Base-by-base conservation (phyloP, 2,329 filamentous ascomycete genomes). In the Sclerotinia spermophila region DNA sequence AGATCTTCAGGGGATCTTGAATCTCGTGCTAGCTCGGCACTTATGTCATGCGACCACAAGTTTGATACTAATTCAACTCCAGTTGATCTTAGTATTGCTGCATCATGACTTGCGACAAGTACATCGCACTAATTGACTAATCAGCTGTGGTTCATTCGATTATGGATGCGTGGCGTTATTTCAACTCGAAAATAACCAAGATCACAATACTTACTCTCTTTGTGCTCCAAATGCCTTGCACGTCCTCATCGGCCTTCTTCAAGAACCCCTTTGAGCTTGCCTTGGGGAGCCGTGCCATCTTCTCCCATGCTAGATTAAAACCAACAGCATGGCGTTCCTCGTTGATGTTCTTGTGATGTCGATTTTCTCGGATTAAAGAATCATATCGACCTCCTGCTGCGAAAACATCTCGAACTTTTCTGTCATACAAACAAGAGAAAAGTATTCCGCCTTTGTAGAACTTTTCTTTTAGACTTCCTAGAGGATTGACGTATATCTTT, bases 381-480 rank as follows among this genome's bases (percentile, higher is more conserved):
- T 99, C 96, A 79, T 99, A 99, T 64, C 96, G 89, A 3, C 96
- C 96, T 66, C 96, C 96, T 44, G 94, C 96, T 8, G 95, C 96
- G 77, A 98, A 93, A 0, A 98, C 92, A 75, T 96, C 91, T 75
- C 87, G 90, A 72, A 90, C 87, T 79, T 93, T 96, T 73, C 87
- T 90, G 79, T 98, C 95, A 74, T 94, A 93, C 2, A 97, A 82
- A 77, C 94, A 97, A 72, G 96, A 92, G 79, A 99, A 98, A 58
- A 98, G 84, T 40, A 98, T 84, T 11, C 94, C 94, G 1, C 92
- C 91, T 27, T 87, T 84, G 80, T 96, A 99, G 79, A 98, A 97
- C 70, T 90, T 92, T 78, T 97, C 94, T 77, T 97, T 97, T 77
- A 96, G 87, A 79, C 92, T 96, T 78, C 90, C 92, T 10, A 99